phyloP scores from a whole-genome alignment of 768 basidiomycete genomes.

The Lentinula aciculospora region DNA sequence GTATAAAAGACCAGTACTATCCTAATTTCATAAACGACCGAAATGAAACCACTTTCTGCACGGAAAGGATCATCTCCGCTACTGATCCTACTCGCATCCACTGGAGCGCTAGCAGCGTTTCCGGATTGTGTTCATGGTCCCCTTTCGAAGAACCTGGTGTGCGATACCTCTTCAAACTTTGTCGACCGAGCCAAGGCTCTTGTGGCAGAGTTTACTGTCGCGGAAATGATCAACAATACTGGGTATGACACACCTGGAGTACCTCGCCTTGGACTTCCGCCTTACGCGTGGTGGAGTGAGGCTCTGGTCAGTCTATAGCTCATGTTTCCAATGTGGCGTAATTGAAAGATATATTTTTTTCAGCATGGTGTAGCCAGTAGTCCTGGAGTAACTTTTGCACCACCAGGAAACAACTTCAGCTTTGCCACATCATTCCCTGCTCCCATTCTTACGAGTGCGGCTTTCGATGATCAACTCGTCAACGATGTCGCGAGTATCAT shows the following conservation, averaged over 20 bases:
- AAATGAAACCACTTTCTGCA: neutral
- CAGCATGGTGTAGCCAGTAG: slow-evolving; percentile 53
- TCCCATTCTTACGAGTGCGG: slow-evolving; percentile 47
- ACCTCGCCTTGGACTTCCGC: slow-evolving; percentile 47
- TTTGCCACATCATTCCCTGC: slow-evolving; percentile 56
- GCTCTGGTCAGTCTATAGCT: slow-evolving; percentile 33
- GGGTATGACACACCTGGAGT: slow-evolving; percentile 46
- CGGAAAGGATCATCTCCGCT: neutral
- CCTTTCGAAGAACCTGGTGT: neutral
- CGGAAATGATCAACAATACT: slow-evolving; percentile 47
- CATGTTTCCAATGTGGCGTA: neutral
- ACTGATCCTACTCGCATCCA: neutral
- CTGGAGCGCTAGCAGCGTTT: neutral
- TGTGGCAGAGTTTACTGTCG: slow-evolving; percentile 41
- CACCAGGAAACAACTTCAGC: slow-evolving; percentile 41
- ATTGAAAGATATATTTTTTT: neutral
- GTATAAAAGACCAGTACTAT: neutral
- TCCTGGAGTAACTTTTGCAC: slow-evolving; percentile 46
- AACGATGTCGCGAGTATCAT: slow-evolving; percentile 43
- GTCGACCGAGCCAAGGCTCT: slow-evolving; percentile 41
- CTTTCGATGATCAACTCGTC: slow-evolving; percentile 50
- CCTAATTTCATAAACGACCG: neutral
- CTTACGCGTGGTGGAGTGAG: slow-evolving; percentile 61
- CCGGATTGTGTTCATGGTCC: slow-evolving; percentile 6
- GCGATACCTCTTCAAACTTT: slow-evolving; percentile 2